Evolutionary conservation across 805 yeast genomes (phyloP).

Genomic region (Sugiyamaella lignohabitans): DNA sequence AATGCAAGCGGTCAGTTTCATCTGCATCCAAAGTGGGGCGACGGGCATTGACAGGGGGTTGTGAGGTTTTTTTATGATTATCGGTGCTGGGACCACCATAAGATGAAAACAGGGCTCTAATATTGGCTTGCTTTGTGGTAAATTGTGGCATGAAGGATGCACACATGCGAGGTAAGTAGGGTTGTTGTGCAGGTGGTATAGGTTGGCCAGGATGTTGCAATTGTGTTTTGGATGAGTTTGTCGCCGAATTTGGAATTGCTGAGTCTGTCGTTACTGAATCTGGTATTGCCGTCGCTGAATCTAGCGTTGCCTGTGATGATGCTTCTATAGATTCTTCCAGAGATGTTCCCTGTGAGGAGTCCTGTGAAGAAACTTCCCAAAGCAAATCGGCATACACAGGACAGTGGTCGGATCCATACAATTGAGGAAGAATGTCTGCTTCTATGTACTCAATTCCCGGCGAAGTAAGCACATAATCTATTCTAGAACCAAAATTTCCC

Average conservation of each 20-base stretch:
- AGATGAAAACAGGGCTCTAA: constrained; percentile 1
- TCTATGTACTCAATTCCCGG: constrained; percentile 36
- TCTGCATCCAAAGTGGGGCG: no score
- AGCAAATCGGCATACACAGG: constrained; percentile 71
- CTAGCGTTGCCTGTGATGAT: no score
- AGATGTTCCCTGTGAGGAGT: no score
- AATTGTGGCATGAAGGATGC: constrained; percentile 1
- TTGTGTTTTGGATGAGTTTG: no score
- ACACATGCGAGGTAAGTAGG: constrained; percentile 1
- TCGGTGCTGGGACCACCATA: background rate
- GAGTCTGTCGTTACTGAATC: no score
- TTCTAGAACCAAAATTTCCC: constrained; percentile 78
- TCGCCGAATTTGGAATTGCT: background rate
- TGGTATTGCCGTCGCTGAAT: no score
- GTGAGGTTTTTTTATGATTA: background rate
- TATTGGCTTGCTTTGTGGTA: constrained; percentile 1
- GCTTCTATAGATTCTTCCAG: no score
- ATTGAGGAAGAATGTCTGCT: constrained; percentile 55
- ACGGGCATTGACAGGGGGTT: background rate
- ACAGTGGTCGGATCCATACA: constrained; percentile 92
- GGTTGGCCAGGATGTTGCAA: no score
- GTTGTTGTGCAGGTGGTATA: background rate
- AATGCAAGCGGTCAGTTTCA: no score
- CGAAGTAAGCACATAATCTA: constrained; percentile 66
- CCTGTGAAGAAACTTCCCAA: no score